Percentiles rank a stretch among this genome's conserved stretches.
Conservation (phyloP, 129 eudicot genomes). For the Calendula officinalis region DNA sequence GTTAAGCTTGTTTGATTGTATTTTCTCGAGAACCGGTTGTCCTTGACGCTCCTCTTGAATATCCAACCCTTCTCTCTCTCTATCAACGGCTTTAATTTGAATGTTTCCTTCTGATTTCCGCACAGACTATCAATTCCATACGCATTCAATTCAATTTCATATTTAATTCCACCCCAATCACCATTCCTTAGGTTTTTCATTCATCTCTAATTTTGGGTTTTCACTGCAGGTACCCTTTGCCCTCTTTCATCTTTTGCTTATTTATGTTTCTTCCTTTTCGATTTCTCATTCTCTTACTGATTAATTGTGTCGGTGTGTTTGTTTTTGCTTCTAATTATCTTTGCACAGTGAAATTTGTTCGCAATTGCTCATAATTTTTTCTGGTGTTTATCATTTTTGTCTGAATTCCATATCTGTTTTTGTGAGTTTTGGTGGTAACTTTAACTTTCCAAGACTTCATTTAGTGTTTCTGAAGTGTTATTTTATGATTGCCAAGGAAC, state of each 20-base stretch:
- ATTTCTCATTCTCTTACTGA: neutral
- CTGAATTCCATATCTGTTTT: no score
- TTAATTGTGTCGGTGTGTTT: neutral
- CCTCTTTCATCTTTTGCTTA: neutral
- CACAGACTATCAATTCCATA: neutral
- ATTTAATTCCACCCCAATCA: neutral
- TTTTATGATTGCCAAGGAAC: no score
- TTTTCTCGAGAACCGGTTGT: conserved; percentile 24
- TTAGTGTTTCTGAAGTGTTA: no score
- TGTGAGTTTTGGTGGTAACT: no score
- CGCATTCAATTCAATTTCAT: no score
- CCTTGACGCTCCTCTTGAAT: conserved; percentile 37
- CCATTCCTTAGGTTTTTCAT: neutral
- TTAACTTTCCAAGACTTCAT: no score
- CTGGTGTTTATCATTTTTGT: no score
- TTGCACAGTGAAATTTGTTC: no score
- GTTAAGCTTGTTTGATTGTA: conserved; percentile 18
- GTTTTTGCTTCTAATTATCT: neutral
- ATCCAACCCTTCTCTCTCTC: conserved; percentile 19
- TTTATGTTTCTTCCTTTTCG: neutral
- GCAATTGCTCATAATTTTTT: no score
- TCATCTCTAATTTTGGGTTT: neutral
- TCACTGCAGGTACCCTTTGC: conserved; percentile 12
- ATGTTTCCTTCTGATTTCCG: conserved; percentile 24
- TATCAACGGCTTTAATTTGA: conserved; percentile 33